phyloP scores from a whole-genome alignment of 1,284 basidiomycete species.

The Trichosporon faecale region DNA sequence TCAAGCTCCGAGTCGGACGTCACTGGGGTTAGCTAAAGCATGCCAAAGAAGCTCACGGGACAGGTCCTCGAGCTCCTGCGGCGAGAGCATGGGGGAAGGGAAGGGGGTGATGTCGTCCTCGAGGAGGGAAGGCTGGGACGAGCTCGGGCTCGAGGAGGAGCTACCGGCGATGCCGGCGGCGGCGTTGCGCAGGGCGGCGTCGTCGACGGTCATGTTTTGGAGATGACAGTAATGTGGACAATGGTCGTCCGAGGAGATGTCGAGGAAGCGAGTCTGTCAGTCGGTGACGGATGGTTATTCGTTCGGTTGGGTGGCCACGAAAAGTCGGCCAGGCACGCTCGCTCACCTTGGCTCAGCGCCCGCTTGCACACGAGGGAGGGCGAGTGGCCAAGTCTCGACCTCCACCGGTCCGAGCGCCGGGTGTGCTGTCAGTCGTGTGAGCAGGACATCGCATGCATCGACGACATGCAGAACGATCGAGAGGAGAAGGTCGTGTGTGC shows the following conservation, averaged over 20 bases:
- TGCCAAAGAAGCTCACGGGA: conserved; percentile 33
- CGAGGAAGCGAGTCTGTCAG: not conserved
- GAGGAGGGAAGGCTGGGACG: conserved; percentile 14
- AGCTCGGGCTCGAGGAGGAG: conserved; percentile 19
- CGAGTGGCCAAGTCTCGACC: not conserved
- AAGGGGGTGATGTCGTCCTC: conserved; percentile 50
- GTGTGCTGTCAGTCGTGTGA: not conserved
- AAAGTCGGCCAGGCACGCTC: not conserved
- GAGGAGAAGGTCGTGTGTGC: not conserved
- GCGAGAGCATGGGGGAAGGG: conserved; percentile 40
- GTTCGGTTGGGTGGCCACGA: not conserved
- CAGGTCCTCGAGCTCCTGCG: conserved; percentile 40
- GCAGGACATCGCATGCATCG: not conserved
- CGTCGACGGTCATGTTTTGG: conserved; percentile 16
- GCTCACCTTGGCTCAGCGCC: not conserved
- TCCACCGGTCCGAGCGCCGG: not conserved
- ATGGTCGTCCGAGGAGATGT: not conserved
- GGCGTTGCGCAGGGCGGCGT: conserved; percentile 14
- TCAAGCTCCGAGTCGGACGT: conserved; percentile 46
- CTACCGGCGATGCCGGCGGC: conserved; percentile 14
- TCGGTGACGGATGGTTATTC: not conserved
- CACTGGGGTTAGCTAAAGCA: conserved; percentile 29
- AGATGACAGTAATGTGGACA: not conserved
- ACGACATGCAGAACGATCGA: not conserved
- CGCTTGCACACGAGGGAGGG: no score